phyloP scores from a whole-genome alignment of 2,329 filamentous ascomycete species.

The Exophiala sp. region DNA sequence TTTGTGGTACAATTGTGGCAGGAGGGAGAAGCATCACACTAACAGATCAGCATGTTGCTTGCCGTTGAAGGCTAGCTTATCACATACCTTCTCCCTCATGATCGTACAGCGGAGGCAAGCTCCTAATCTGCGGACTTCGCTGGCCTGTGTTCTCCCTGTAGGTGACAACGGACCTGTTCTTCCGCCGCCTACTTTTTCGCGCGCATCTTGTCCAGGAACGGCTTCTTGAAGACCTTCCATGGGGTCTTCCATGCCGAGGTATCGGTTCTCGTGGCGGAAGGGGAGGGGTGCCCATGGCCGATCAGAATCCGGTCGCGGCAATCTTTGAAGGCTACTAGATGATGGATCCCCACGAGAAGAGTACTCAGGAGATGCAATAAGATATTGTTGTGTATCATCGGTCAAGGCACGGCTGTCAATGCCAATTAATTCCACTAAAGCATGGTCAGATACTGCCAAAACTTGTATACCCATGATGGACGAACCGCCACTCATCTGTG shows the following conservation, averaged over 20 bases:
- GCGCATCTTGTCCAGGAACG: neutral
- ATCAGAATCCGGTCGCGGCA: neutral
- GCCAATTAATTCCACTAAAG: constrained; percentile 14
- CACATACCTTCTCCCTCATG: constrained; percentile 23
- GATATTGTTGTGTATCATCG: constrained; percentile 7
- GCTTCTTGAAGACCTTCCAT: constrained; percentile 4
- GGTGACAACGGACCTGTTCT: constrained; percentile 18
- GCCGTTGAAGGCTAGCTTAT: constrained; percentile 26
- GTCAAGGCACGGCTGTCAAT: constrained; percentile 14
- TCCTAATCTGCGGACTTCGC: constrained; percentile 18
- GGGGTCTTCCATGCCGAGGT: neutral
- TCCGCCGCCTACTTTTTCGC: constrained; percentile 13
- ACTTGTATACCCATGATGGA: too few relatives aligned
- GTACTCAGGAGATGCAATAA: constrained; percentile 11
- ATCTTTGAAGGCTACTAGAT: constrained; percentile 10
- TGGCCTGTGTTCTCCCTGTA: constrained; percentile 14
- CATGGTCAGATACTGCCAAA: neutral
- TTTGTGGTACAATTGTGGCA: constrained; percentile 15
- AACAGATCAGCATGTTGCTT: constrained; percentile 20
- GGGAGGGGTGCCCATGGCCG: constrained; percentile 16
- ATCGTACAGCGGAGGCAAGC: constrained; percentile 24
- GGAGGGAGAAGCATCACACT: constrained; percentile 14
- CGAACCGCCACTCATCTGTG: constrained; percentile 17
- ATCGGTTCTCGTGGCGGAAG: constrained; percentile 10
- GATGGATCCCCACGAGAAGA: constrained; percentile 4